Percentiles rank a stretch among this genome's conserved stretches.
These are phyloP conservation scores for Podaxis pistillaris DNA, from an alignment of 768 basidiomycete genomes.

Conservation along the genomic window DNA sequence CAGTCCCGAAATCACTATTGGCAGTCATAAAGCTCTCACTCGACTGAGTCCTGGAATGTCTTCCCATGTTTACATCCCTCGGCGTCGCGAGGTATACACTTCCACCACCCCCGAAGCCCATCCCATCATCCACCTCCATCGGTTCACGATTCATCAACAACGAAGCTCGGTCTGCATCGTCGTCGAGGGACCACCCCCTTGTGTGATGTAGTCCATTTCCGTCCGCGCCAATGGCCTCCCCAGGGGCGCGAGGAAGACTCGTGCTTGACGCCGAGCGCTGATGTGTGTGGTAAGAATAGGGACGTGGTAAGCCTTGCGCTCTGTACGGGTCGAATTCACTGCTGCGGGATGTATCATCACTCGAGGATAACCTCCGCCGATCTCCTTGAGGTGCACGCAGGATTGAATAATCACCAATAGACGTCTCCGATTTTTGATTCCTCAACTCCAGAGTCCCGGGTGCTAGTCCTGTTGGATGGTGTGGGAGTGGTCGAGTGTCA, in stretches of 20 bases:
- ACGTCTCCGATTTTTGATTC: neutral
- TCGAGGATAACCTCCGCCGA: neutral
- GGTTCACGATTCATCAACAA: conserved; percentile 4
- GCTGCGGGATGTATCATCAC: neutral
- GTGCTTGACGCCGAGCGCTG: neutral
- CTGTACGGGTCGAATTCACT: conserved; percentile 8
- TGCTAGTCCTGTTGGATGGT: neutral
- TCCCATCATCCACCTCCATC: conserved; percentile 9
- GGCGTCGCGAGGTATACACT: conserved; percentile 1
- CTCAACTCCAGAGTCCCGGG: neutral
- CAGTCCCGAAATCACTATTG: neutral
- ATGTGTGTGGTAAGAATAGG: neutral
- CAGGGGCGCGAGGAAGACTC: neutral
- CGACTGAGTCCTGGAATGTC: neutral
- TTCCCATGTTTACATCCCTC: neutral
- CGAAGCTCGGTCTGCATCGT: conserved; percentile 7
- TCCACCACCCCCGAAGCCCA: neutral
- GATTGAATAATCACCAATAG: neutral
- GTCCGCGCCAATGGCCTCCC: neutral
- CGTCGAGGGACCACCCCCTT: conserved; percentile 9
- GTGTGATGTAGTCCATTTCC: neutral
- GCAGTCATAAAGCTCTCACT: conserved; percentile 1
- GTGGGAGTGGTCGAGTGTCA: conserved; percentile 2
- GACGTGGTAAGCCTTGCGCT: neutral
- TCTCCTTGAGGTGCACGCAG: neutral